phyloP scores from a whole-genome alignment of 1,284 basidiomycete genomes.

The Sanguinoderma infundibulare region DNA sequence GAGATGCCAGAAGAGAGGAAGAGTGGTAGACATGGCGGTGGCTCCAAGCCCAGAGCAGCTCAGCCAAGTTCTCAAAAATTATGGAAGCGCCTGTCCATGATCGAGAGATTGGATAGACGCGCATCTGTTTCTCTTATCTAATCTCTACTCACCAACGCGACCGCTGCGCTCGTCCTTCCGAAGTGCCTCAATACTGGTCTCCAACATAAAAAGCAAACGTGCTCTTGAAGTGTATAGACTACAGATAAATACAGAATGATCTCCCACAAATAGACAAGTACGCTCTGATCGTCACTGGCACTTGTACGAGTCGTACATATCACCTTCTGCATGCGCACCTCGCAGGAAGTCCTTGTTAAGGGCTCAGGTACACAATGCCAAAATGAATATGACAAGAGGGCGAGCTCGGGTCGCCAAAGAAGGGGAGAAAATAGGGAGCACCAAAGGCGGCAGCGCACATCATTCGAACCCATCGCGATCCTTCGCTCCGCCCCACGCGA shows the following conservation, averaged over 20 bases:
- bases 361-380: conserved; percentile 19
- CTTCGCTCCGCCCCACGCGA: neutral
- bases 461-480: neutral
- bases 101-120: conserved; percentile 22
- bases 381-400: conserved; percentile 2
- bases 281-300: neutral
- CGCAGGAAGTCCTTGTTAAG: neutral
- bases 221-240: too few relatives aligned
- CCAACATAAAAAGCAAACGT: neutral
- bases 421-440: neutral
- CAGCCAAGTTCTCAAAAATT: conserved; percentile 19
- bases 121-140: conserved; percentile 2
- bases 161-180: neutral
- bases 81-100: conserved; percentile 8
- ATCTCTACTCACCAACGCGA: neutral
- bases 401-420: conserved; percentile 4
- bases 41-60: conserved; percentile 3
- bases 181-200: neutral
- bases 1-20: conserved; percentile 93
- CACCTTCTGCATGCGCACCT: neutral
- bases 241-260: neutral
- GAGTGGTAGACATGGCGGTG: conserved; percentile 72
- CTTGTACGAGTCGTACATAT: neutral
- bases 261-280: neutral
- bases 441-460: conserved; percentile 15